phyloP scores from a whole-genome alignment of 148 eudicot genomes.

The Dianthus caryophyllus region DNA sequence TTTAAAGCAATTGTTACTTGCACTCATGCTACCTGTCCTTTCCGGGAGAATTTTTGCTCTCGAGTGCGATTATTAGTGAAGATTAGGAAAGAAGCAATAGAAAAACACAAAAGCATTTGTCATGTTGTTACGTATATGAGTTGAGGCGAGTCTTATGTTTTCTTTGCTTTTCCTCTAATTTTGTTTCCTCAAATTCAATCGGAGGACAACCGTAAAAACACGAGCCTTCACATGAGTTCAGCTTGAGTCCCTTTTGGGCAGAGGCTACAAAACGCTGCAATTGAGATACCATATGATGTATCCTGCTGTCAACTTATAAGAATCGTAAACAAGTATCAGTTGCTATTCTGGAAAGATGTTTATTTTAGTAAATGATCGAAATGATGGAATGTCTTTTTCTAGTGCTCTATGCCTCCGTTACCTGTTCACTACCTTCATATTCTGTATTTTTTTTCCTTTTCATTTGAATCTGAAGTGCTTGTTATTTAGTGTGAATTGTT shows the following conservation, averaged over 20 bases:
- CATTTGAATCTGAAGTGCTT: neutral
- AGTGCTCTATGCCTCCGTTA: neutral
- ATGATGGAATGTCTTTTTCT: neutral
- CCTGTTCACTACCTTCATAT: neutral
- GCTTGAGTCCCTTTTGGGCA: too few species aligned
- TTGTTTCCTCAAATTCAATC: neutral
- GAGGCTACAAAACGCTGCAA: neutral
- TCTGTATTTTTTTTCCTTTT: neutral
- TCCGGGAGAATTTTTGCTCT: neutral
- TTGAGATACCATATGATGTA: neutral
- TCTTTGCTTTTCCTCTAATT: neutral
- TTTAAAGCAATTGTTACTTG: neutral
- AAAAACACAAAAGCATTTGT: neutral
- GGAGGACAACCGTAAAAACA: neutral
- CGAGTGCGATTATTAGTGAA: neutral
- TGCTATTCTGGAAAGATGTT: neutral
- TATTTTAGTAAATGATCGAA: neutral
- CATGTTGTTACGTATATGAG: neutral
- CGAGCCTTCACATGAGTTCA: too few species aligned
- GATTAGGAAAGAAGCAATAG: neutral
- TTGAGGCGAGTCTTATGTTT: neutral
- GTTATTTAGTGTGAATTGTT: too few species aligned
- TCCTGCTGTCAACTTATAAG: neutral
- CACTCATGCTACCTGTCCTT: neutral
- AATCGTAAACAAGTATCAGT: neutral